Evolutionary conservation across 148 eudicot species (phyloP).

Genomic region (Amaranthus cruentus): DNA sequence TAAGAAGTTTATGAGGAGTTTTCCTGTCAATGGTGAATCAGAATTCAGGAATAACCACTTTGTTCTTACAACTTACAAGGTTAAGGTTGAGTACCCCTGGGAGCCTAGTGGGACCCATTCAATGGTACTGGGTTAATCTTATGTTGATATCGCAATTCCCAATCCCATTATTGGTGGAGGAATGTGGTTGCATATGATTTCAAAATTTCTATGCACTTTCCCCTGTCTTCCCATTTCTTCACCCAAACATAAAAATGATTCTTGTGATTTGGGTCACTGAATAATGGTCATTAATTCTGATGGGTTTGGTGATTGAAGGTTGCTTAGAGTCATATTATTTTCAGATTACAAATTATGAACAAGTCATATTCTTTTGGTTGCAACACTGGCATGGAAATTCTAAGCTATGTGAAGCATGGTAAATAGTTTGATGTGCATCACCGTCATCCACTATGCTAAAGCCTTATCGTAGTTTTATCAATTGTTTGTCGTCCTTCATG

Average conservation of each 20-base stretch:
- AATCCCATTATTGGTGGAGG: background rate
- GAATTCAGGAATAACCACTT: too few relatives aligned
- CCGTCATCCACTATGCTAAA: too few relatives aligned
- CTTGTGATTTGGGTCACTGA: background rate
- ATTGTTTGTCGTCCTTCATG: too few relatives aligned
- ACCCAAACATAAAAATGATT: background rate
- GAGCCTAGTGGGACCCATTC: too few relatives aligned
- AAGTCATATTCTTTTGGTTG: background rate
- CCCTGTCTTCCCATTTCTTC: background rate
- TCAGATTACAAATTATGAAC: background rate
- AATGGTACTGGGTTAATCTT: too few relatives aligned
- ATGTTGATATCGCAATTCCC: background rate
- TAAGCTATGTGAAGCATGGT: background rate
- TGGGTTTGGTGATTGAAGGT: background rate
- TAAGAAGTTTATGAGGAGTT: too few relatives aligned
- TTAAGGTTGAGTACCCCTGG: too few relatives aligned
- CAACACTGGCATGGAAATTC: background rate
- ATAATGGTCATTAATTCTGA: background rate
- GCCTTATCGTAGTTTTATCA: too few relatives aligned
- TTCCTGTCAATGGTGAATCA: too few relatives aligned
- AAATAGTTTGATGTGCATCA: background rate
- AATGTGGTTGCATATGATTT: background rate
- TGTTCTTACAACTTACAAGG: too few relatives aligned
- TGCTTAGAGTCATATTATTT: background rate
- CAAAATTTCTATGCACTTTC: background rate